Evolutionary conservation across 2,329 filamentous ascomycete species (phyloP), one percentile per base, ranked within the genome.

Genomic region (Penicillium italicum): DNA sequence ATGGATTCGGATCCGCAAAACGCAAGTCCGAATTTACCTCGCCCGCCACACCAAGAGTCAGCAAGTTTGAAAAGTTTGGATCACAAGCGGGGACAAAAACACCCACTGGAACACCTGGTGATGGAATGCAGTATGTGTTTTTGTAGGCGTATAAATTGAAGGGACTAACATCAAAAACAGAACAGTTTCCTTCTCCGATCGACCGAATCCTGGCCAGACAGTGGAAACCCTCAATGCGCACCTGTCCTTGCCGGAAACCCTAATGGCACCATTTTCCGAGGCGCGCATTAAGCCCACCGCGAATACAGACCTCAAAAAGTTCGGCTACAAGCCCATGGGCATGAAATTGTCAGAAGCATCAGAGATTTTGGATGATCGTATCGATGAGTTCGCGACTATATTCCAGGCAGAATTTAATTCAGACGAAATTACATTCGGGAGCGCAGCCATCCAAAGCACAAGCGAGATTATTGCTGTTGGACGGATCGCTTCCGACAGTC

Each of bases 281-380:
- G 70, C 90, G 16, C 88, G 94, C 48, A 85, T 97, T 71, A 92
- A 89, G 69, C 81, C 96, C 20, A 92, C 87, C 6, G 89, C 91
- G 3, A 89, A 90, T 57, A 93, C 91, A 1, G 93, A 97, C 70
- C 82, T 91, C 67, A 91, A 92, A 71, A 97, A 96, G 71, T 87
- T 97, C 63, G 85, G 80, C 1, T 99, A 97, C 75, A 94, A 92
- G 69, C 90, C 91, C 2, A 87, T 97, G 80, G 88, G 90, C 2
- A 96, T 97, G 91, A 96, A 96, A 68, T 80, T 94, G 7, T 92
- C 90, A 5, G 92, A 97, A 71, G 86, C 91, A 0, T 96, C 93
- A 5, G 92, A 96, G 72, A 90, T 96, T 42, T 82, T 97, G 8
- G 94, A 99, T 74, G 93, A 97, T 74, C 83, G 91, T 65, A 97